These are phyloP conservation scores for Rhododendron mucronatum DNA, from an alignment of 148 eudicot species.

Conservation along the genomic window DNA sequence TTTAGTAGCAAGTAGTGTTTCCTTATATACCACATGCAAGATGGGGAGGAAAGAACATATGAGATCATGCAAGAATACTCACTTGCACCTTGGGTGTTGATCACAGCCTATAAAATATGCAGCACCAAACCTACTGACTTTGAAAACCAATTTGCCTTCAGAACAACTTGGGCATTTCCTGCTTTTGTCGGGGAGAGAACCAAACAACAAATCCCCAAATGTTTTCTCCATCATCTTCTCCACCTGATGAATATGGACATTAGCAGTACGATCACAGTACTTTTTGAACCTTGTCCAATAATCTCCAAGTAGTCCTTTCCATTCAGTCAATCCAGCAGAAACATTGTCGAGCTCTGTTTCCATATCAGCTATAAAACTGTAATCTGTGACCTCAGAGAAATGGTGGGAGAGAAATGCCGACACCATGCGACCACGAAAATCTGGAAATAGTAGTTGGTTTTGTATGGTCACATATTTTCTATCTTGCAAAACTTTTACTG, in stretches of 20 bases:
- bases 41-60: not conserved
- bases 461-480: slow-evolving; percentile 75
- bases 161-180: slow-evolving; percentile 86
- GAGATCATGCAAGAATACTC: slow-evolving; percentile 28
- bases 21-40: not conserved
- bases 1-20: not conserved
- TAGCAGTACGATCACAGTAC: slow-evolving; percentile 60
- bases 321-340: slow-evolving; percentile 86
- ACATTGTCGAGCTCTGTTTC: slow-evolving; percentile 97
- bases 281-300: slow-evolving; percentile 88
- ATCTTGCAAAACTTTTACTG: slow-evolving; percentile 76
- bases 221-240: slow-evolving; percentile 93
- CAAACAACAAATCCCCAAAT: slow-evolving; percentile 66
- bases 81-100: slow-evolving; percentile 96
- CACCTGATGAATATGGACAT: slow-evolving; percentile 80
- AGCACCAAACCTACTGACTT: slow-evolving; percentile 85
- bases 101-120: slow-evolving; percentile 97
- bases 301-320: slow-evolving; percentile 91
- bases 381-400: slow-evolving; percentile 87
- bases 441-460: slow-evolving; percentile 60
- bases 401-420: slow-evolving; percentile 83
- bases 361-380: slow-evolving; percentile 96
- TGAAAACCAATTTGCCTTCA: slow-evolving; percentile 76
- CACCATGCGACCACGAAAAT: slow-evolving; percentile 98
- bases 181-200: slow-evolving; percentile 62